These are phyloP conservation scores for Mucor saturninus DNA, from an alignment of 371 early-diverging fungal species.

Conservation along the genomic window DNA sequence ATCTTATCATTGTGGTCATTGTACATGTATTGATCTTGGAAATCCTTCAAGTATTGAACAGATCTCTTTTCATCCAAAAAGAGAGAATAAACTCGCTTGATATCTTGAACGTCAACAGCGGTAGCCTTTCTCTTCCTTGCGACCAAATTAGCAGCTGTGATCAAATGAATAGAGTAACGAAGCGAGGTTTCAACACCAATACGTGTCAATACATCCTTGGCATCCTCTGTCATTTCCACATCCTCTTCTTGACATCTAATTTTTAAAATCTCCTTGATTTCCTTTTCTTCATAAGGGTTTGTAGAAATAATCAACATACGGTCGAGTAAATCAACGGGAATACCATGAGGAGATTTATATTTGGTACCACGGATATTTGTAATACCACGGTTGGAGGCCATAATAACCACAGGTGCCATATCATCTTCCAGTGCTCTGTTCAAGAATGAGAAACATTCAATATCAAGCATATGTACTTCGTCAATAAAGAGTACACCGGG, in stretches of 20 bases:
- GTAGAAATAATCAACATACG: slow-evolving; percentile 94
- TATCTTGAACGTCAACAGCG: slow-evolving; percentile 90
- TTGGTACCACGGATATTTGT: slow-evolving; percentile 93
- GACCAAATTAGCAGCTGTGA: slow-evolving; percentile 90
- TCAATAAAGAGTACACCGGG: slow-evolving; percentile 99
- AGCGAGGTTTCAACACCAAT: slow-evolving; percentile 94
- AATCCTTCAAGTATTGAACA: slow-evolving; percentile 89
- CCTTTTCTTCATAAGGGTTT: slow-evolving; percentile 82
- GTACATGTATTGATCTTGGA: slow-evolving; percentile 94
- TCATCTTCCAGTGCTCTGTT: slow-evolving; percentile 96
- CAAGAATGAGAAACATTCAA: slow-evolving; percentile 98
- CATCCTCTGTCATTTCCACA: slow-evolving; percentile 95
- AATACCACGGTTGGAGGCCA: slow-evolving; percentile 98
- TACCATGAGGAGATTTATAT: slow-evolving; percentile 94
- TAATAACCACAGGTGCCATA: slow-evolving; percentile 96
- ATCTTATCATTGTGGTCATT: slow-evolving; percentile 57
- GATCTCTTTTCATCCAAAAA: slow-evolving; percentile 97
- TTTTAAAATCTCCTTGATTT: slow-evolving; percentile 88
- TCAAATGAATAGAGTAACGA: slow-evolving; percentile 96
- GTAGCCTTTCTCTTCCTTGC: slow-evolving; percentile 90
- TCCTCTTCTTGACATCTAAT: slow-evolving; percentile 97
- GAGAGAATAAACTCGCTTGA: slow-evolving; percentile 90
- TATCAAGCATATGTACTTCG: slow-evolving; percentile 99
- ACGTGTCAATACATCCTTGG: slow-evolving; percentile 85
- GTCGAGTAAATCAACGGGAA: slow-evolving; percentile 97